Evolutionary conservation across 768 basidiomycete species (phyloP), one percentile per base, ranked within the genome.

Genomic region (Pleurotus citrinopileatus): DNA sequence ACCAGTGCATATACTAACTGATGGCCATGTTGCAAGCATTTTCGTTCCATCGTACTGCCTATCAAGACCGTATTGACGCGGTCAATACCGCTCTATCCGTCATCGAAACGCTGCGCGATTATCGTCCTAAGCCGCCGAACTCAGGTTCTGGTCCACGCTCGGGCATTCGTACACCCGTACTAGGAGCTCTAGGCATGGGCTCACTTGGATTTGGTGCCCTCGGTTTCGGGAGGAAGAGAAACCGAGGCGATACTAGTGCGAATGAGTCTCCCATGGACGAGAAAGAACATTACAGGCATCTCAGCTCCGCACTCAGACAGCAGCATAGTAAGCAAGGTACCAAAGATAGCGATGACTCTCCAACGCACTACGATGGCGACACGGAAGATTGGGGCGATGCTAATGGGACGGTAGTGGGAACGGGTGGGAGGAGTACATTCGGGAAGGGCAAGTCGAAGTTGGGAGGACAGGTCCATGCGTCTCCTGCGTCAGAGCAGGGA

Each of bases 31-130:
- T 36, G 20, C 3, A 32, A 76, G 88, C 89, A 0, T 87, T 88
- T 60, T 75, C 79, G 17, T 92, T 92, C 67, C 89, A 91, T 64
- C 80, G 76, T n/a, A 84, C 80, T 2, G 90, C 90, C 8, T 92
- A 83, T 65, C 77, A 76, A 59, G 89, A 91, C 28, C 87, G 89
- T 45, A 70, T 90, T 3, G 76, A 81, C 8, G 69, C 72, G n/a
- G 77, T 90, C 4, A 68, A 73, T 53, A 67, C 73, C 36, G 73
- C 83, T 1, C 73, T 90, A 3, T 64, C 64, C 2, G 81, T 82
- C 37, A 78, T 91, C 51, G 89, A 91, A 65, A 75, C 76, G 57
- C 77, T 91, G 15, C 82, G 87, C 26, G 68, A 78, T 45, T 87
- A 87, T 64, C 80, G 79, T 15, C 89, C 89, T 12, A 70, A 78